Evolutionary conservation across 176 grass and related monocot genomes (phyloP).

Genomic region (Eragrostis curvula): DNA sequence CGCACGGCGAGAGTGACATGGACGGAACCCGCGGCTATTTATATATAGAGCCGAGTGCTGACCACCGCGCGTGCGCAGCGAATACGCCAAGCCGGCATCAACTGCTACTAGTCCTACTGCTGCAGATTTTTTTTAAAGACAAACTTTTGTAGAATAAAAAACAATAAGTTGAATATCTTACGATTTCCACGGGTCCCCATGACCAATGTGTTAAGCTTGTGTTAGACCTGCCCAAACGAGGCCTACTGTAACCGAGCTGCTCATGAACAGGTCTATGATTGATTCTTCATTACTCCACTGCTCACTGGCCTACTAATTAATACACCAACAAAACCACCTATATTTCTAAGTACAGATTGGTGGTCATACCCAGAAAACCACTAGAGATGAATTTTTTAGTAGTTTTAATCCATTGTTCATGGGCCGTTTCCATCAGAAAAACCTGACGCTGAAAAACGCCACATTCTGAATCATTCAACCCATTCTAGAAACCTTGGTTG

Average conservation of each 20-base stretch:
- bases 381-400: background rate
- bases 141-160: too few species aligned
- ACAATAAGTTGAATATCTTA: background rate
- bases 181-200: background rate
- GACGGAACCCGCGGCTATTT: background rate
- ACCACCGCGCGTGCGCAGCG: constrained; percentile 2
- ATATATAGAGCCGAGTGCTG: constrained; percentile 14
- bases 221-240: background rate
- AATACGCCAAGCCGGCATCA: constrained; percentile 2
- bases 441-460: background rate
- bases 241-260: background rate
- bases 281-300: background rate
- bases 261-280: background rate
- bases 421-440: too few species aligned
- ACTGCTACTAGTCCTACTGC: background rate
- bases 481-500: too few species aligned
- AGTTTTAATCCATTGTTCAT: too few species aligned
- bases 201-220: background rate
- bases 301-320: background rate
- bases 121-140: background rate
- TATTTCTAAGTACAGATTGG: background rate
- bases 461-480: background rate
- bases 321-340: background rate
- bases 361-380: background rate
- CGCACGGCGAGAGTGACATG: constrained; percentile 8